Percentiles rank a stretch among this genome's conserved stretches.
These are phyloP conservation scores for Salix koriyanagi DNA, from an alignment of 345 rosid genomes.

Conservation along the genomic window DNA sequence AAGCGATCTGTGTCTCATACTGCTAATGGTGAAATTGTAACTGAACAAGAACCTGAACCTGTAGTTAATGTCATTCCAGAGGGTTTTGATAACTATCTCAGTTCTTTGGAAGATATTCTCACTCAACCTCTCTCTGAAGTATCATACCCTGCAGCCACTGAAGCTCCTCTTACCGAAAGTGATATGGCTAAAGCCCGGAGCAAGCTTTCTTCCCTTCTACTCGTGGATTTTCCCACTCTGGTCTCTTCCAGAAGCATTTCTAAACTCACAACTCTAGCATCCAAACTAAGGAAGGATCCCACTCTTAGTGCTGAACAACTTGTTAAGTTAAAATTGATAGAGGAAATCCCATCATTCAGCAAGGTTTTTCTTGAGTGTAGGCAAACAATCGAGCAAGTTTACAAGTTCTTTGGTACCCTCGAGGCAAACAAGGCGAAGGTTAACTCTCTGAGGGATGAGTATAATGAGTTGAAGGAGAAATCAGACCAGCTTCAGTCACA, in stretches of 20 bases:
- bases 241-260: slow-evolving; percentile 39
- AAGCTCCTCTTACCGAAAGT: slow-evolving; percentile 26
- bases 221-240: slow-evolving; percentile 52
- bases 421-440: slow-evolving; percentile 54
- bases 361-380: slow-evolving; percentile 52
- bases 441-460: slow-evolving; percentile 52
- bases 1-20: slow-evolving; percentile 13
- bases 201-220: slow-evolving; percentile 54
- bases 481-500: slow-evolving; percentile 42
- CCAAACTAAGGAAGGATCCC: slow-evolving; percentile 51
- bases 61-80: slow-evolving; percentile 35
- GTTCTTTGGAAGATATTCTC: slow-evolving; percentile 55
- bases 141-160: slow-evolving; percentile 2
- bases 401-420: slow-evolving; percentile 39
- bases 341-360: slow-evolving; percentile 58
- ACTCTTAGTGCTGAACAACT: slow-evolving; percentile 53
- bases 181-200: slow-evolving; percentile 51
- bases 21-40: slow-evolving; percentile 13
- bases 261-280: slow-evolving; percentile 43
- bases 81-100: slow-evolving; percentile 62
- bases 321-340: slow-evolving; percentile 56
- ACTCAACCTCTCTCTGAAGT: slow-evolving; percentile 35
- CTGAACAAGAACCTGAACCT: slow-evolving; percentile 19
- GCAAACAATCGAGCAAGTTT: slow-evolving; percentile 36
- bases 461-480: slow-evolving; percentile 50